These are phyloP conservation scores for Pseudognaphalium luteoalbum DNA, from an alignment of 129 eudicot genomes.

Conservation along the genomic window DNA sequence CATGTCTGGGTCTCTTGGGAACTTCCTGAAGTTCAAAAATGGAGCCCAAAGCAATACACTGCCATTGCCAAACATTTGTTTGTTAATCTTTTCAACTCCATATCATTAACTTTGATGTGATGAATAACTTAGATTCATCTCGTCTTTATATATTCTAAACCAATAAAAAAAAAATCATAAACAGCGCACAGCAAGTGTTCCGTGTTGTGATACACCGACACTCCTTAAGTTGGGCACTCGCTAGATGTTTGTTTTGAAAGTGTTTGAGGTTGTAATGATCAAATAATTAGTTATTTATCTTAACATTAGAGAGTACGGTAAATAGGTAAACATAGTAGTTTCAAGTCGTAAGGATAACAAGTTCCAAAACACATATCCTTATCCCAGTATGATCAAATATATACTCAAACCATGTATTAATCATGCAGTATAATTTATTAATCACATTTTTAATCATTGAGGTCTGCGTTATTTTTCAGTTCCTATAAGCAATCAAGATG, in stretches of 20 bases:
- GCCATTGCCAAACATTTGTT: constrained; percentile 10
- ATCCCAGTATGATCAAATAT: background rate
- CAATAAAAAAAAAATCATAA: no score
- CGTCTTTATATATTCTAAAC: no score
- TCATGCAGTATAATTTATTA: background rate
- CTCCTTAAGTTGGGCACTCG: no score
- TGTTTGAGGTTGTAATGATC: no score
- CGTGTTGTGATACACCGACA: no score
- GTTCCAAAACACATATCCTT: background rate
- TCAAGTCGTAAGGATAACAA: background rate
- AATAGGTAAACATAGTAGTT: no score
- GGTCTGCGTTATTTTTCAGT: background rate
- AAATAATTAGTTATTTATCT: no score
- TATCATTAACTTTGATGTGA: background rate
- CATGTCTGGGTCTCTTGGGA: constrained; percentile 87
- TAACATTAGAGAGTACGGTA: no score
- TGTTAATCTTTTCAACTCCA: background rate
- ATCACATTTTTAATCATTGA: background rate
- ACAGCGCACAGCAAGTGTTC: no score
- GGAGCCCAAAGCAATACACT: constrained; percentile 95
- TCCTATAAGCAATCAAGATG: background rate
- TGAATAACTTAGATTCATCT: background rate
- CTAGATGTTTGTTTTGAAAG: no score
- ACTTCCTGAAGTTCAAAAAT: constrained; percentile 83
- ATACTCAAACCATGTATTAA: background rate